Evolutionary conservation across 2,329 filamentous ascomycete genomes (phyloP), one percentile per base, ranked within the genome.

Genomic region (Bimuria novae-zelandiae): DNA sequence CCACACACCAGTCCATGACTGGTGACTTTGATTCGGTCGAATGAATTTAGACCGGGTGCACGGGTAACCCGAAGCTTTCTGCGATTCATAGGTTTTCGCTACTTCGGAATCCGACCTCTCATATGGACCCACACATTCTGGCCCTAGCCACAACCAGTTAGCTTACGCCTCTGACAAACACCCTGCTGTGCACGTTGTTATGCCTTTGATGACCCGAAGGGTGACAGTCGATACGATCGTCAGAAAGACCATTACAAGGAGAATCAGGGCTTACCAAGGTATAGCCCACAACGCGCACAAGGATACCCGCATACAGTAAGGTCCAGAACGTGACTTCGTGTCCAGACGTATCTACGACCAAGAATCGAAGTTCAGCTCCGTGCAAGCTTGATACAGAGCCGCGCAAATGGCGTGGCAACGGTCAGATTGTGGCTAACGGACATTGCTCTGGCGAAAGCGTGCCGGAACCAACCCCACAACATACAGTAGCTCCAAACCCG

Each of bases 191-290:
- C 30, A 25, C 21, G 30, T 25, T 36, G 19, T 16, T 35, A 36
- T 25, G 43, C 21, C 25, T 46, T 46, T 46, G 11, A 35, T 46
- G 43, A 46, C 43, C 43, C 43, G 43, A 46, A 46, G 19, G 30
- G 11, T 46, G 43, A 46, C 43, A 23, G 14, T 46, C 17, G 19
- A 22, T 33, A 46, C 14, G 17, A 23, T 25, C 43, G 43, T 46
- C 43, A 46, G 43, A 46, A 46, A 46, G 30, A 23, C 30, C 43
- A 25, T 25, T 21, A n/a, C 43, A 12, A 46, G 21, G 23, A 3
- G 43, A 10, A 22, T 33, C 6, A 46, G 21, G 21, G 21, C 43
- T 46, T 36, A 46, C 29, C 43, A 12, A 35, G 19, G 14, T 11
- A 27, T 11, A 23, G 19, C 12, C 29, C 21, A 3, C 21, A 35